These are phyloP conservation scores for Thinopyrum elongatum DNA, from an alignment of 176 grass and related monocot species.

Conservation along the genomic window DNA sequence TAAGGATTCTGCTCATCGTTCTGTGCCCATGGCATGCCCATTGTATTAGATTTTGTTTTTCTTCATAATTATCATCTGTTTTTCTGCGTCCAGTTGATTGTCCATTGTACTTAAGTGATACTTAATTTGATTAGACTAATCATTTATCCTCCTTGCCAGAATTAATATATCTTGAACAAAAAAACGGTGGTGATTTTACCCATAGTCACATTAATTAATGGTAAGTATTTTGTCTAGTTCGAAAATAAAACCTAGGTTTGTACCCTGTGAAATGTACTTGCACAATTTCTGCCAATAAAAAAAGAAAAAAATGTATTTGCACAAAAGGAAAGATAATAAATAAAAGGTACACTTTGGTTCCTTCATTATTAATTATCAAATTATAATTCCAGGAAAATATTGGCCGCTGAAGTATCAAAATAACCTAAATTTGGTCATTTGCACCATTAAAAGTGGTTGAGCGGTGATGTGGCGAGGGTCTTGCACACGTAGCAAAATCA, in stretches of 20 bases:
- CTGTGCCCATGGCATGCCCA: not conserved
- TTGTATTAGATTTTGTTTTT: no score
- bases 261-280: not conserved
- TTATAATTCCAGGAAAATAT: not conserved
- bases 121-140: not conserved
- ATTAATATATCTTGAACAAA: not conserved
- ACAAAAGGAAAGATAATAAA: not conserved
- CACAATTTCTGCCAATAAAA: not conserved
- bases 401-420: not conserved
- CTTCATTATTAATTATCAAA: no score
- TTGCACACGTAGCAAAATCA: not conserved
- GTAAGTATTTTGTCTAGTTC: no score
- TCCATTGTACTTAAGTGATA: not conserved
- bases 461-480: fast-evolving
- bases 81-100: no score
- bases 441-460: not conserved
- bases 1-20: no score
- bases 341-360: no score
- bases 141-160: not conserved
- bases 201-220: no score
- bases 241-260: not conserved
- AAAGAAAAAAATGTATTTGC: not conserved
- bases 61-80: no score
- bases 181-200: no score
- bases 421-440: not conserved